These are phyloP conservation scores for Zasmidium cellare DNA, from an alignment of 2,329 filamentous ascomycete species.

Conservation along the genomic window DNA sequence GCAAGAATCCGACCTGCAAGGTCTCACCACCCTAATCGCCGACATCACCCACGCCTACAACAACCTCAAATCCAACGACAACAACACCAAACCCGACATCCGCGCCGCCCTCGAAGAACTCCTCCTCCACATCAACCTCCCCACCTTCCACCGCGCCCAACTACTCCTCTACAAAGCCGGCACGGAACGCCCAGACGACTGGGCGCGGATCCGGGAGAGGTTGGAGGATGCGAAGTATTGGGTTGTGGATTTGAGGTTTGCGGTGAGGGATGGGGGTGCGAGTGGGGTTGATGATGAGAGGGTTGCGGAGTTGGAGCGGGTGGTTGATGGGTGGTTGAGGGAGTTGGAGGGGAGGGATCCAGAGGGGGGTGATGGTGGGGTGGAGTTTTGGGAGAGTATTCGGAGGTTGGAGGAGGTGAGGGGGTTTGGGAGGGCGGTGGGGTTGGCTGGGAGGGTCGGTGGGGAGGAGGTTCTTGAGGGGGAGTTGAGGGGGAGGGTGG, in stretches of 20 bases:
- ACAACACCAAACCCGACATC: too few species aligned
- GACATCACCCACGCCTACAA: too few species aligned
- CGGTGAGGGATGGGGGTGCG: neutral
- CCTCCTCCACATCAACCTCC: neutral
- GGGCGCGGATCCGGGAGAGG: too few species aligned
- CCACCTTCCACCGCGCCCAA: neutral
- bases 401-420: neutral
- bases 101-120: too few species aligned
- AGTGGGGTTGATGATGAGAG: neutral
- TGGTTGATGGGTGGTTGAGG: neutral
- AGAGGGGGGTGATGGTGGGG: neutral
- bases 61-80: too few species aligned
- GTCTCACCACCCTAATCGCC: too few species aligned
- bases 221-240: too few species aligned
- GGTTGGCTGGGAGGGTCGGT: neutral
- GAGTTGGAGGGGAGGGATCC: neutral
- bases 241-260: too few species aligned
- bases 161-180: neutral
- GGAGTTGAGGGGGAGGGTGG: too few species aligned
- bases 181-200: too few species aligned
- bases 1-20: too few species aligned
- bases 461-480: neutral
- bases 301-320: neutral
- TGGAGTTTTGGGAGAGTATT: neutral
- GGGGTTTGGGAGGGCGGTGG: neutral